Conservation (phyloP, 306 rosid species). For the Quercus cerris region DNA sequence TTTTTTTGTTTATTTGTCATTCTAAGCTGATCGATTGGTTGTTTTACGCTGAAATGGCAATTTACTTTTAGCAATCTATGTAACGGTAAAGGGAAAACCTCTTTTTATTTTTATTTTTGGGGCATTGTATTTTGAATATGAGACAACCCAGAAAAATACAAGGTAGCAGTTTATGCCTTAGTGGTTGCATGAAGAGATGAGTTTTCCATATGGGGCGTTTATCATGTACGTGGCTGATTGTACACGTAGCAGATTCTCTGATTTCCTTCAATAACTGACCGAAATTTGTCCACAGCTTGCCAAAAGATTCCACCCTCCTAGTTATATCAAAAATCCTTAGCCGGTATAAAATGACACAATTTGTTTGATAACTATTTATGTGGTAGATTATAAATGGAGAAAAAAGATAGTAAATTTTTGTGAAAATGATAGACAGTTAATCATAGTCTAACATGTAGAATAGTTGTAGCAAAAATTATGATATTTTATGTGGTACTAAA, state of each 20-base stretch:
- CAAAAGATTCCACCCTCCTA: background rate
- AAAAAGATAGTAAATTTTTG: fast-evolving
- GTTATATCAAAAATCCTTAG: too few relatives aligned
- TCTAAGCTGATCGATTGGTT: background rate
- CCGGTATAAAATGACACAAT: too few relatives aligned
- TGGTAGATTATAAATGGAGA: fast-evolving
- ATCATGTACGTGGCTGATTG: background rate
- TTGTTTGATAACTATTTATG: fast-evolving
- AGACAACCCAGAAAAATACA: slow-evolving; percentile 1
- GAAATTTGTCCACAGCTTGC: background rate
- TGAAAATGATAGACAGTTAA: fast-evolving
- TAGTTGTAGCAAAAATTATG: too few relatives aligned
- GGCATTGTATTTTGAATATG: background rate
- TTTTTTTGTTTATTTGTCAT: background rate
- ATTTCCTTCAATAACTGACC: background rate
- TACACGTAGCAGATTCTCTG: slow-evolving; percentile 10
- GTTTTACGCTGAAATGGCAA: background rate
- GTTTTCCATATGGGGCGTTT: slow-evolving; percentile 5
- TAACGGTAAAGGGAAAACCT: too few relatives aligned
- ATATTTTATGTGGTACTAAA: too few relatives aligned
- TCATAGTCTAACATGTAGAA: fast-evolving
- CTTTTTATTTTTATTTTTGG: background rate
- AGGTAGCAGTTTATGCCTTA: background rate
- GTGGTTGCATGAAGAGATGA: background rate
- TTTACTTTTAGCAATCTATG: background rate